Evolutionary conservation across 306 rosid species (phyloP).

Genomic region (Pyrus pyrifolia): DNA sequence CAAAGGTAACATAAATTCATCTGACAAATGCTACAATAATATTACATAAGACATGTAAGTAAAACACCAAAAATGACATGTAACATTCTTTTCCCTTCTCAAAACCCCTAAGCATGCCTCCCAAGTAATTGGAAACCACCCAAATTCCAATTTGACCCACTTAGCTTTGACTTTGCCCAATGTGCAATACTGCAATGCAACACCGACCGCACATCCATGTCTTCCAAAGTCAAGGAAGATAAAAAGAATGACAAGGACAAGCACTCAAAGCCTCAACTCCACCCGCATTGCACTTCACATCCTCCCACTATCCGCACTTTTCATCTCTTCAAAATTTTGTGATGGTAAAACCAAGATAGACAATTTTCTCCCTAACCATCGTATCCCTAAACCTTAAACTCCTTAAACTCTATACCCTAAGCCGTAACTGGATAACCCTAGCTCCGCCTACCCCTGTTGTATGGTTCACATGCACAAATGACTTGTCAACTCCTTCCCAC

Average conservation of each 20-base stretch:
- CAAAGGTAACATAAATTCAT: background rate
- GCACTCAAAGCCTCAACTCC: background rate
- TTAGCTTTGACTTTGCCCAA: background rate
- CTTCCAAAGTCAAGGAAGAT: background rate
- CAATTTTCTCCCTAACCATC: too few relatives aligned
- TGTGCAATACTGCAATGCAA: background rate
- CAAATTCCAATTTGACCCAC: background rate
- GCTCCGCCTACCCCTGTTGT: background rate
- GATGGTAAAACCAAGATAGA: too few relatives aligned
- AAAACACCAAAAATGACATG: background rate
- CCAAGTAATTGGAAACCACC: background rate
- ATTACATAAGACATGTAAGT: background rate
- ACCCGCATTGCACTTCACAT: too few relatives aligned
- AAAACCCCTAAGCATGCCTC: background rate
- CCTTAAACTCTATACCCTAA: background rate
- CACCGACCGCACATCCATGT: background rate
- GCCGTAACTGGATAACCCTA: background rate
- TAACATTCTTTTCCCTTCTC: background rate
- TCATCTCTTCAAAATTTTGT: too few relatives aligned
- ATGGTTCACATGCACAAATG: background rate
- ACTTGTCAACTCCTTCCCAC: background rate
- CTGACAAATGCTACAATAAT: background rate
- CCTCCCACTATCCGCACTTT: too few relatives aligned
- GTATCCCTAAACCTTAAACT: too few relatives aligned
- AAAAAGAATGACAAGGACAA: background rate